Base-by-base conservation (phyloP, 1,139 yeast genomes). In the Blastobotrys malaysiensis region DNA sequence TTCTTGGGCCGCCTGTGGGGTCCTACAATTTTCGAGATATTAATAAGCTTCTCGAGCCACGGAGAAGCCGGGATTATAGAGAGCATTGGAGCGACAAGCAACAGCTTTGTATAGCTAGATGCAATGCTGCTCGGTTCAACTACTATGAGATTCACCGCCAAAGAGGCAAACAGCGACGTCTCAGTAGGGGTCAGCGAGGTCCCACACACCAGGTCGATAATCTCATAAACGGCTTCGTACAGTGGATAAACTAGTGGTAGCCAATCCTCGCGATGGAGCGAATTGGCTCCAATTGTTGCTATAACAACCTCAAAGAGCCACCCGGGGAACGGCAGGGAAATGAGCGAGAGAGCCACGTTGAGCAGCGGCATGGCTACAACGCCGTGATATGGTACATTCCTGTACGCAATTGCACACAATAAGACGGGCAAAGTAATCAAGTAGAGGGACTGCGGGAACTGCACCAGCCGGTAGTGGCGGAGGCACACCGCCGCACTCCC, bases 131-230 rank as follows among this genome's bases (percentile, higher is more conserved):
- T 45, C 7, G 46, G 43, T 16, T 36, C 21, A 4, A 9, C 14
- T n/a, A 55, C n/a, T 2, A 61, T 44, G 43, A 62, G 26, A 46
- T 62, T 62, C 11, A 57, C 57, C 16, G 64, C 46, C 46, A 64
- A 49, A 1, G 64, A 52, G 20, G 65, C 51, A 43, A 63, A 59
- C 27, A 65, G 57, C 22, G 59, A 57, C 9, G 55, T 53, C 52
- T 65, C 68, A 0, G 62, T 55, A 18, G 44, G 52, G 1, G 65
- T 56, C 31, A 65, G 58, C n/a, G 67, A 63, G 7, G 57, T 52
- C n/a, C 57, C 50, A 45, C 61, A 60, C n/a, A 52, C 43, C 43
- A 52, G 16, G 31, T 57, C 55, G 18, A 57, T 43, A 14, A 54
- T 46, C 11, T 21, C 51, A 19, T 55, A 49, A 39, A 57, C 45